Evolutionary conservation across 139 green algal species (phyloP).

Genomic region (Micromonas commoda): DNA sequence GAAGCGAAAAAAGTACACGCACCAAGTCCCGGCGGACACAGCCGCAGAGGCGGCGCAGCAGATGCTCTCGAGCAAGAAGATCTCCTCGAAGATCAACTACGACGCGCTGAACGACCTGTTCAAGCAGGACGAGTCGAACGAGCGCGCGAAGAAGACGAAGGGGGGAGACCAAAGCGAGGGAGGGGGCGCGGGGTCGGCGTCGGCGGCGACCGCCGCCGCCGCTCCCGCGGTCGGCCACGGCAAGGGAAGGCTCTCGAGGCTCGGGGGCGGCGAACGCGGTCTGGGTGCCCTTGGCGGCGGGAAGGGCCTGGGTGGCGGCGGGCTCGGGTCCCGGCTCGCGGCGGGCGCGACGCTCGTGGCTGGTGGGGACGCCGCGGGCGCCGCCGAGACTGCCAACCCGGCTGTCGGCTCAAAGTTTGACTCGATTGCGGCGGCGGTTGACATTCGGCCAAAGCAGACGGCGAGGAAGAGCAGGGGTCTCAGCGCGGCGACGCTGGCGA

Average conservation of each 20-base stretch:
- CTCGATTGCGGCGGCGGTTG: no score
- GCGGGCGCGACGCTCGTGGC: background rate
- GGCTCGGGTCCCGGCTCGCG: background rate
- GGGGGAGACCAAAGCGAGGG: no score
- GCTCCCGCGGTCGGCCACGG: no score
- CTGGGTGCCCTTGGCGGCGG: no score
- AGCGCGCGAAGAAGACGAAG: background rate
- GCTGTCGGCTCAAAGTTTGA: no score
- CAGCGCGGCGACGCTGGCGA: no score
- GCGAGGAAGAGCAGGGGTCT: no score
- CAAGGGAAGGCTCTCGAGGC: no score
- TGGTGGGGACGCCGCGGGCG: no score
- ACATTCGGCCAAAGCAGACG: no score
- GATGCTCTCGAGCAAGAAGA: constrained; percentile 41
- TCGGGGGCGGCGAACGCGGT: background rate
- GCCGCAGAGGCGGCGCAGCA: constrained; percentile 34
- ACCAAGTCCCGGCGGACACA: constrained; percentile 13
- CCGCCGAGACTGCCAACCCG: no score
- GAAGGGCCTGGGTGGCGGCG: background rate
- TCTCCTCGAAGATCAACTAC: constrained; percentile 82
- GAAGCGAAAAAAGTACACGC: constrained; percentile 5
- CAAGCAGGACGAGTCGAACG: background rate
- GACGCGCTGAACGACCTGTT: constrained; percentile 60
- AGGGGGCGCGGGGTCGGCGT: no score
- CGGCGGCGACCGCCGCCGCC: background rate